Evolutionary conservation across 2,329 filamentous ascomycete species (phyloP).

Genomic region (Pezicula radicicola): DNA sequence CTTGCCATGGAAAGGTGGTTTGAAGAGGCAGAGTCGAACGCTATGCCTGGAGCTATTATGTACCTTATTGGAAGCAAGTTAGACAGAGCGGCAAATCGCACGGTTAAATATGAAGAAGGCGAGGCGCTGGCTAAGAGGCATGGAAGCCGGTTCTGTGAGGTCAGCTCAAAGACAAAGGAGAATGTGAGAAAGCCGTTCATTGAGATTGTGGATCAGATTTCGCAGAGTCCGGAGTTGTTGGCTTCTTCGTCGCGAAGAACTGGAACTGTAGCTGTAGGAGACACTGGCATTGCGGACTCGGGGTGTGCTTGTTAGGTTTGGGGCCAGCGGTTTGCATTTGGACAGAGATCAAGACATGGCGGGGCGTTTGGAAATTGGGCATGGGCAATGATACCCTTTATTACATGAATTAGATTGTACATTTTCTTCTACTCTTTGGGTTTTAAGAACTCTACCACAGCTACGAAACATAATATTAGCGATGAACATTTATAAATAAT

Average conservation of each 20-base stretch:
- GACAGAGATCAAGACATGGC: neutral
- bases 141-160: conserved; percentile 48
- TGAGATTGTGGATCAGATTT: conserved; percentile 47
- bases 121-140: conserved; percentile 42
- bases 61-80: conserved; percentile 51
- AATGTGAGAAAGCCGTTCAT: conserved; percentile 49
- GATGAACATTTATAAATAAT: neutral
- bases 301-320: conserved; percentile 22
- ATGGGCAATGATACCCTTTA: conserved; percentile 31
- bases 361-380: conserved; percentile 12
- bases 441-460: conserved; percentile 60
- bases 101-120: conserved; percentile 45
- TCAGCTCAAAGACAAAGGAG: conserved; percentile 50
- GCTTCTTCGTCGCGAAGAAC: conserved; percentile 14
- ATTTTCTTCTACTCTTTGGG: conserved; percentile 40
- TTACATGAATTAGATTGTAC: conserved; percentile 27
- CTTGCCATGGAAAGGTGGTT: conserved; percentile 51
- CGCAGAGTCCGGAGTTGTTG: conserved; percentile 42
- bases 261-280: conserved; percentile 22
- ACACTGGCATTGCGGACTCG: conserved; percentile 8
- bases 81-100: conserved; percentile 42
- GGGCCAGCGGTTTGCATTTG: neutral
- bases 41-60: conserved; percentile 43
- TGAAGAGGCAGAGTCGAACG: conserved; percentile 48
- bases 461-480: conserved; percentile 33